Evolutionary conservation across 345 rosid genomes (phyloP).

Genomic region (Lepidium africanum): DNA sequence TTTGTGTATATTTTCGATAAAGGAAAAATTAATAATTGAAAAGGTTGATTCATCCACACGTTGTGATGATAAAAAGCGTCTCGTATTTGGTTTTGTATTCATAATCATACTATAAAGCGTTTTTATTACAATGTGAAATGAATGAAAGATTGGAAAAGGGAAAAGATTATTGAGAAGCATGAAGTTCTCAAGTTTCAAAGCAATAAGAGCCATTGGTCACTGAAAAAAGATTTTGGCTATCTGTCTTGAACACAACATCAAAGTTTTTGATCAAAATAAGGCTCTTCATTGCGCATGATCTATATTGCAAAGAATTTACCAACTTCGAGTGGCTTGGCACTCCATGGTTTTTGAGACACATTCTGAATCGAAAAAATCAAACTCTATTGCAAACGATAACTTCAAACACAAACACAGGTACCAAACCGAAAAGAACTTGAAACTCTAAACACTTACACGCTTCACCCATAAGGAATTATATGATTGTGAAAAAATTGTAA

Average conservation of each 20-base stretch:
- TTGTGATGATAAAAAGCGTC: conserved; percentile 15
- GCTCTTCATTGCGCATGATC: too few relatives aligned
- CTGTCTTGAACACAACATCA: too few relatives aligned
- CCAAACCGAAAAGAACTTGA: background rate
- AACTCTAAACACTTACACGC: too few relatives aligned
- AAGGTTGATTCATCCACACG: conserved; percentile 21
- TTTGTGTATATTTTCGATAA: background rate
- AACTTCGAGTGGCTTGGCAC: background rate
- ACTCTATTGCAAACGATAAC: background rate
- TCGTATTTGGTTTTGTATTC: background rate
- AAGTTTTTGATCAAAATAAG: too few relatives aligned
- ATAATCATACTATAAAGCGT: background rate
- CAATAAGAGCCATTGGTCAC: too few relatives aligned
- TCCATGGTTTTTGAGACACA: background rate
- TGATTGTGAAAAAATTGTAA: too few relatives aligned
- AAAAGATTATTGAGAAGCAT: too few relatives aligned
- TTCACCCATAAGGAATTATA: too few relatives aligned
- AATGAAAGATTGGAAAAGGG: too few relatives aligned
- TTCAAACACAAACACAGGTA: background rate
- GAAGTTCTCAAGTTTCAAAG: too few relatives aligned
- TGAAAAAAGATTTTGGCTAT: too few relatives aligned
- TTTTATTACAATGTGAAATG: background rate
- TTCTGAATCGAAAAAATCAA: background rate
- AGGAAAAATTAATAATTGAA: background rate
- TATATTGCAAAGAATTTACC: background rate